Conservation (phyloP, 2,329 filamentous ascomycete species). For the Diaporthe longicolla region DNA sequence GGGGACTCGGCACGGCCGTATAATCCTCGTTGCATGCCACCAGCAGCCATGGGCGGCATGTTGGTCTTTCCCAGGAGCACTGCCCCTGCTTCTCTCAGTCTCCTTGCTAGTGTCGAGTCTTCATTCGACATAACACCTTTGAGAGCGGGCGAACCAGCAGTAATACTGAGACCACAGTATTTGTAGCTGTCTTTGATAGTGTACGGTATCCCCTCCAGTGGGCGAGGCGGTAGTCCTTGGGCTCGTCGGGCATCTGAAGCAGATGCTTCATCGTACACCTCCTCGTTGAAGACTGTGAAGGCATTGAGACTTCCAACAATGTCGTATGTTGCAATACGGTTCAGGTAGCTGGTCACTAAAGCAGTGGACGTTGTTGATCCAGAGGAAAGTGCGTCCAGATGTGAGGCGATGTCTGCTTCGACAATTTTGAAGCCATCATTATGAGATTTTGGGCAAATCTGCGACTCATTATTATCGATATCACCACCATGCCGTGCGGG, state of each 20-base stretch:
- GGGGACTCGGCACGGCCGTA: constrained; percentile 70
- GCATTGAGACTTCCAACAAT: constrained; percentile 59
- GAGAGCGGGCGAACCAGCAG: constrained; percentile 69
- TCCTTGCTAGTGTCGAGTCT: constrained; percentile 65
- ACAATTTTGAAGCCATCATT: constrained; percentile 46
- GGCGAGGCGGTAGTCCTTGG: constrained; percentile 52
- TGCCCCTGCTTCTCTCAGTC: constrained; percentile 63
- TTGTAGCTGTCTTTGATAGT: constrained; percentile 72
- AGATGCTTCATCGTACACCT: constrained; percentile 61
- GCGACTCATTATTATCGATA: background rate
- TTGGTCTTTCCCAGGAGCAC: constrained; percentile 70
- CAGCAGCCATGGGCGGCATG: constrained; percentile 72
- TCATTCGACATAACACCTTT: constrained; percentile 62
- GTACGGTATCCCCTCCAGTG: constrained; percentile 69
- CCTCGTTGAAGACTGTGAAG: constrained; percentile 62
- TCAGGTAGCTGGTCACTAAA: constrained; percentile 60
- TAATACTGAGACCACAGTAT: constrained; percentile 65
- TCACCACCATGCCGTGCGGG: background rate
- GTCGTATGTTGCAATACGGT: constrained; percentile 63
- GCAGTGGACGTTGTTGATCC: constrained; percentile 60
- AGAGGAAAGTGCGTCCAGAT: constrained; percentile 57
- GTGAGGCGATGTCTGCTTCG: constrained; percentile 62
- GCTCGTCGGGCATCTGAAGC: constrained; percentile 62
- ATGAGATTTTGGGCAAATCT: background rate
- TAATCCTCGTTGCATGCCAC: constrained; percentile 69